Percentiles rank a stretch among this genome's conserved stretches.
Conservation (phyloP, 2,329 filamentous ascomycete species). For the Gnomoniopsis sp. region DNA sequence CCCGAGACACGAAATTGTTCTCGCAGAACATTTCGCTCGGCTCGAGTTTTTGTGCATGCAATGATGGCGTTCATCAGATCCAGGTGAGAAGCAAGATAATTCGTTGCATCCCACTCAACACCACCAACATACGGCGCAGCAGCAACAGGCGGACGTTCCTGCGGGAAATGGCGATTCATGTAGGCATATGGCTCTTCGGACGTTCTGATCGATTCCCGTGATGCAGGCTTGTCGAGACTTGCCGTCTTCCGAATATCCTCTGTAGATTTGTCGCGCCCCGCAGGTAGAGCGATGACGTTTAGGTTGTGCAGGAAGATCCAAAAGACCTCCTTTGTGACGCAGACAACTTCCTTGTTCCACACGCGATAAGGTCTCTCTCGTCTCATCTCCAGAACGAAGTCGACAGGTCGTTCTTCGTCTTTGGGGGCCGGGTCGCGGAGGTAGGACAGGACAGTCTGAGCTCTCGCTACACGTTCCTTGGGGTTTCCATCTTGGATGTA, state of each 20-base stretch:
- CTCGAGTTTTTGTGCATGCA: slow-evolving; percentile 67
- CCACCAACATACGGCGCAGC: slow-evolving; percentile 95
- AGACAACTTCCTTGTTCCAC: slow-evolving; percentile 89
- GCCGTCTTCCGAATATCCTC: slow-evolving; percentile 21
- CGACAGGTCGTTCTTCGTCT: slow-evolving; percentile 72
- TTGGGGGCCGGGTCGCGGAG: slow-evolving; percentile 75
- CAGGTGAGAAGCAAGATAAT: slow-evolving; percentile 88
- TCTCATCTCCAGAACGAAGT: slow-evolving; percentile 88
- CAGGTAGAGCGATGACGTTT: slow-evolving; percentile 73
- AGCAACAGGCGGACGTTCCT: slow-evolving; percentile 82
- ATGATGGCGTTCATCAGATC: slow-evolving; percentile 90
- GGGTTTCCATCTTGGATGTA: slow-evolving; percentile 70
- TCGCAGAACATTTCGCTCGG: slow-evolving; percentile 76
- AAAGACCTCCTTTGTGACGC: slow-evolving; percentile 96
- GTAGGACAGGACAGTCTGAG: slow-evolving; percentile 71
- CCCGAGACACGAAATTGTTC: slow-evolving; percentile 76
- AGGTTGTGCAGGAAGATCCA: slow-evolving; percentile 98
- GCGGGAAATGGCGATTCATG: slow-evolving; percentile 74
- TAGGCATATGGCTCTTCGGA: slow-evolving; percentile 45
- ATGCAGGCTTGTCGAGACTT: slow-evolving; percentile 16
- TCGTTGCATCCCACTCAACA: slow-evolving; percentile 98
- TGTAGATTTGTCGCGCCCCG: slow-evolving; percentile 32
- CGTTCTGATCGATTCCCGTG: slow-evolving; percentile 19
- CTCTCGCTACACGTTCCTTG: slow-evolving; percentile 63
- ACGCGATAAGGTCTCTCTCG: slow-evolving; percentile 83